These are phyloP conservation scores for Termitomyces sp. DNA, from an alignment of 768 basidiomycete genomes.

Conservation along the genomic window DNA sequence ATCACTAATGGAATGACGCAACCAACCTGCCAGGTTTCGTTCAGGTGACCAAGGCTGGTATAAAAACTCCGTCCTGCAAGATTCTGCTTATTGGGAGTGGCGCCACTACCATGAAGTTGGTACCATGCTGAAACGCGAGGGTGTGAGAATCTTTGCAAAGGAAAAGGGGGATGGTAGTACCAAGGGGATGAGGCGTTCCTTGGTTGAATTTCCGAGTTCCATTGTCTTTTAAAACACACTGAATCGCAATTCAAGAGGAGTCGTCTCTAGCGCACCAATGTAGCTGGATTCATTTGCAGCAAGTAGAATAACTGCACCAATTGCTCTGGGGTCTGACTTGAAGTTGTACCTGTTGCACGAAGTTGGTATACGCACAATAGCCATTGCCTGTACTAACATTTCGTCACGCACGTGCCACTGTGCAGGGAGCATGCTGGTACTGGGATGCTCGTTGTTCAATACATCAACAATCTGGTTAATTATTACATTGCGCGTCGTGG, in stretches of 20 bases:
- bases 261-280: slow-evolving; percentile 31
- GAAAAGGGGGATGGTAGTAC: slow-evolving; percentile 24
- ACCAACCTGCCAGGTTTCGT: slow-evolving; percentile 70
- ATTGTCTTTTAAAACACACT: slow-evolving; percentile 21
- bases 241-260: background rate
- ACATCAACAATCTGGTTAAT: slow-evolving; percentile 51
- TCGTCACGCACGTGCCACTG: slow-evolving; percentile 54
- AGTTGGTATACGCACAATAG: background rate
- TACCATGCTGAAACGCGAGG: slow-evolving; percentile 61
- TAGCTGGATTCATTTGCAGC: slow-evolving; percentile 65
- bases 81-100: slow-evolving; percentile 30
- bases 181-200: slow-evolving; percentile 75
- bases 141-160: background rate
- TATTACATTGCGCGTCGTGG: background rate
- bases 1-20: background rate
- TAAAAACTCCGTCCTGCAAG: slow-evolving; percentile 76
- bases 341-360: slow-evolving; percentile 57
- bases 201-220: slow-evolving; percentile 52
- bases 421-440: slow-evolving; percentile 48
- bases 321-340: slow-evolving; percentile 58
- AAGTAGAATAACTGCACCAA: slow-evolving; percentile 61
- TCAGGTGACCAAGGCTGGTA: slow-evolving; percentile 75
- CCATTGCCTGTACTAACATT: slow-evolving; percentile 36
- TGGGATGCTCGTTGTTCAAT: slow-evolving; percentile 53
- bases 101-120: slow-evolving; percentile 70